A percentile compares a stretch with the other conserved stretches of the same genome.
phyloP scores from a whole-genome alignment of 768 basidiomycete genomes.

The Xerocomus potaroensis region DNA sequence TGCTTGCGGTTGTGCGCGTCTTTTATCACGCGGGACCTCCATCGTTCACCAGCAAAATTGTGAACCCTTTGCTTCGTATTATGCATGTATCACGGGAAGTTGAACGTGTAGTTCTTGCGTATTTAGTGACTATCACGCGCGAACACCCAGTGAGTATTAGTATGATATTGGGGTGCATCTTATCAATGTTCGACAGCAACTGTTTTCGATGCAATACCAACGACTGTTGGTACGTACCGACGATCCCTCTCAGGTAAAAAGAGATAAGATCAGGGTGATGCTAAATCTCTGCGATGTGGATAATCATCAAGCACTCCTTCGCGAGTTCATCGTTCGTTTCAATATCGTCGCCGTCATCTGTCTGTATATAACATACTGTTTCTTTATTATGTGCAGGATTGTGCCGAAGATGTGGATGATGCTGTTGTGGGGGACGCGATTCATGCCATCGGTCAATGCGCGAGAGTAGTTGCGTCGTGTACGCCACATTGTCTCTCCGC shows the following conservation, averaged over 20 bases:
- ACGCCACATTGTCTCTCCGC: slow-evolving; percentile 68
- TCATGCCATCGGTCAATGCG: slow-evolving; percentile 73
- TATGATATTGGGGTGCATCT: not conserved
- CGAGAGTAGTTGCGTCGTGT: slow-evolving; percentile 62
- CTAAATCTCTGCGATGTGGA: slow-evolving; percentile 59
- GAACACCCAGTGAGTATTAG: slow-evolving; percentile 55
- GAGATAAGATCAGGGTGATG: slow-evolving; percentile 71
- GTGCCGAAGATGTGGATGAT: slow-evolving; percentile 75
- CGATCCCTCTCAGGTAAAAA: slow-evolving; percentile 65
- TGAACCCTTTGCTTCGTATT: slow-evolving; percentile 71
- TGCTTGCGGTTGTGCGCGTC: slow-evolving; percentile 67
- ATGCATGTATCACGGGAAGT: slow-evolving; percentile 67
- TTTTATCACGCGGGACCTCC: slow-evolving; percentile 72
- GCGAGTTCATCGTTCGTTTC: slow-evolving; percentile 76
- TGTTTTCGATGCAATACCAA: slow-evolving; percentile 59
- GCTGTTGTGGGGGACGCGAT: slow-evolving; percentile 68
- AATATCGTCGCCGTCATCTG: not conserved
- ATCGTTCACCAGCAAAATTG: slow-evolving; percentile 50
- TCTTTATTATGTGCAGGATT: slow-evolving; percentile 50
- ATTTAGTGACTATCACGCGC: slow-evolving; percentile 62
- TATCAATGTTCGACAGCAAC: slow-evolving; percentile 20
- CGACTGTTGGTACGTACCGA: slow-evolving; percentile 67
- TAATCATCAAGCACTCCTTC: slow-evolving; percentile 66
- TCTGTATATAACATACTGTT: not conserved
- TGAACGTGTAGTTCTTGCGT: slow-evolving; percentile 68